Evolutionary conservation across 2,329 filamentous ascomycete species (phyloP), one percentile per base, ranked within the genome.

Genomic region (Apiospora rasikravindrae): DNA sequence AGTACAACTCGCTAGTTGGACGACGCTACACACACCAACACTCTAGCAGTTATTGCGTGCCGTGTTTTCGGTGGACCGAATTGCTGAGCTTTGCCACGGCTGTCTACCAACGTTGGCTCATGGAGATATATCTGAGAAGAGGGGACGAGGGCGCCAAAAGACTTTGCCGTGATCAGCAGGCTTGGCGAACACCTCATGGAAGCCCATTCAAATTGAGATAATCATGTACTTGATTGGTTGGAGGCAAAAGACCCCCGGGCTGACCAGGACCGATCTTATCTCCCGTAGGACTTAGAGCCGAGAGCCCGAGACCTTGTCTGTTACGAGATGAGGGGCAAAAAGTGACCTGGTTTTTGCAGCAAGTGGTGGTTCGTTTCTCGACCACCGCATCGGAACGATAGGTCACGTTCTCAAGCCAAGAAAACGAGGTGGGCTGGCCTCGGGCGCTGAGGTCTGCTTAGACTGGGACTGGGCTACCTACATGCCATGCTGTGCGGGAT

Each of bases 201-300:
- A 29, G 51, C 51, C 51, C 51, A 13, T 53, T 29, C 5, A 6
- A 61, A 61, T 22, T 61, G 16, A 22, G 0, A 40, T 40, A 24
- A 64, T 64, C 19, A 40, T 1, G 57, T 33, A 40, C 4, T 33
- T 64, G 57, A 64, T 64, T 64, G 57, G 57, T 11, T 40, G n/a
- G 33, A 37, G 22, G 47, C 29, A n/a, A 29, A n/a, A 29, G 19
- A 53, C 24, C 24, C 40, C 29, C 53, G 37, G 40, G n/a, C 66
- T 40, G 66, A 47, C 44, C 24, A 68, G 14, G 37, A 19, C 66
- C 66, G 44, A 44, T 68, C 66, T 68, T 68, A 68, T 68, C 66
- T 68, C 66, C 66, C 42, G 66, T n/a, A 40, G 57, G 24, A 45
- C 66, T 68, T 68, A 68, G 66, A 47, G 66, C 66, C 66, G 66